Conservation (phyloP, 352 stramenopile genomes). For the Hyaloperonospora arabidopsidis region DNA sequence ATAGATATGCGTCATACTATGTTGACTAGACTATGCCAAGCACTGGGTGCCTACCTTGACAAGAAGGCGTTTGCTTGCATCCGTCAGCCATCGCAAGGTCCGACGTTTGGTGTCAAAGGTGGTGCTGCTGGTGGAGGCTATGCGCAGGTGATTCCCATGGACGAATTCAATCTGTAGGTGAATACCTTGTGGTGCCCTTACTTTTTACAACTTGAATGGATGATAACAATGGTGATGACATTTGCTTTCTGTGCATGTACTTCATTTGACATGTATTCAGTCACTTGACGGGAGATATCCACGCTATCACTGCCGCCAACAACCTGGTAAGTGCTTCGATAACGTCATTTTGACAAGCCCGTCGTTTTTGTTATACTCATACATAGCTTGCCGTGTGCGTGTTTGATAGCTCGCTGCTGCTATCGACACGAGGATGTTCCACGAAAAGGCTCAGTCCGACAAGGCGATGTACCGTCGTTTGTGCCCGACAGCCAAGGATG, state of each 20-base stretch:
- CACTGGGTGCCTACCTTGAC: conserved; percentile 85
- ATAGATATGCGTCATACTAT: not conserved
- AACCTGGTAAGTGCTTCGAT: conserved; percentile 73
- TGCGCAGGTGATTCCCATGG: conserved; percentile 91
- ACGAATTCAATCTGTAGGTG: conserved; percentile 96
- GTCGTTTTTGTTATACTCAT: too few relatives aligned
- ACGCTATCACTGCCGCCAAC: conserved; percentile 96
- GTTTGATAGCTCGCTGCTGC: conserved; percentile 84
- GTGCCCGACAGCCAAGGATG: conserved; percentile 80
- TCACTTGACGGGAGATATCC: conserved; percentile 98
- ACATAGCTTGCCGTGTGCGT: not conserved
- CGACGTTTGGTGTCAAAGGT: conserved; percentile 98
- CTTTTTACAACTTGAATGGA: too few relatives aligned
- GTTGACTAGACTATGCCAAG: conserved; percentile 87
- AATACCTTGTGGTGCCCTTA: conserved; percentile 56
- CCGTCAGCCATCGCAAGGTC: conserved; percentile 94
- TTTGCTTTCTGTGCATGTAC: conserved; percentile 1
- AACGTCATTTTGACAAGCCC: conserved; percentile 2
- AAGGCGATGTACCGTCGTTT: conserved; percentile 81
- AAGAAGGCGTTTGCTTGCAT: conserved; percentile 97
- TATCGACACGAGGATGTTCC: conserved; percentile 98
- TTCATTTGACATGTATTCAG: conserved; percentile 19
- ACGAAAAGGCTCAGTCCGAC: conserved; percentile 86
- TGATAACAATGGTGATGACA: conserved; percentile 7
- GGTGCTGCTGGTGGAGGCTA: conserved; percentile 84